Percentiles rank a stretch among this genome's conserved stretches.
phyloP scores from a whole-genome alignment of 345 rosid species.

The Pistacia atlantica region DNA sequence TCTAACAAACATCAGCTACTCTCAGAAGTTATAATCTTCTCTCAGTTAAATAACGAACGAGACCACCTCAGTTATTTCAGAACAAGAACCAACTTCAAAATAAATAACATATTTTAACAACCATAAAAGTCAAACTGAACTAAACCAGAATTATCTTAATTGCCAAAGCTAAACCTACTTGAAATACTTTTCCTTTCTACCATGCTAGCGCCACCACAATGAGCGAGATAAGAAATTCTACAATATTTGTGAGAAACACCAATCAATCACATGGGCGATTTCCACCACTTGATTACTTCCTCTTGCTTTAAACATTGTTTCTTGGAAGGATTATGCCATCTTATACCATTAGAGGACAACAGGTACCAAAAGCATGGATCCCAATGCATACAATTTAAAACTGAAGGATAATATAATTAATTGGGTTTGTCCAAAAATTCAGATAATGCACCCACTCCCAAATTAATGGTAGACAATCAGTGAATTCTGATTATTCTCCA shows the following conservation, averaged over 20 bases:
- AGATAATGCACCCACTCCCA: background rate
- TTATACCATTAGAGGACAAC: background rate
- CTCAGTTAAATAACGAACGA: background rate
- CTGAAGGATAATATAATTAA: too few relatives aligned
- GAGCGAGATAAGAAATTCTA: background rate
- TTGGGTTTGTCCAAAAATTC: background rate
- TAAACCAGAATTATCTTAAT: background rate
- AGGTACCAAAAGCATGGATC: background rate
- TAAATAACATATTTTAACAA: background rate
- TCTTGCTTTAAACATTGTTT: background rate
- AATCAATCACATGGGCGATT: background rate
- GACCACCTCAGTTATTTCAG: background rate
- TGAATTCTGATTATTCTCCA: background rate
- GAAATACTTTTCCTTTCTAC: background rate
- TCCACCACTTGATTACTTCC: background rate
- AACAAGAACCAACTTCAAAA: background rate
- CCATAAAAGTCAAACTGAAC: background rate
- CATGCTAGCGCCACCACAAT: background rate
- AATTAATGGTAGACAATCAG: background rate
- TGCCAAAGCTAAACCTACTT: background rate
- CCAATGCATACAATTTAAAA: background rate
- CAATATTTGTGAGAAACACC: background rate
- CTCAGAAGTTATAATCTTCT: background rate
- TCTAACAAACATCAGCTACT: constrained; percentile 8
- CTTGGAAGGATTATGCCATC: background rate